Base-by-base conservation (phyloP, 768 basidiomycete genomes). In the Tulasnella sp. region DNA sequence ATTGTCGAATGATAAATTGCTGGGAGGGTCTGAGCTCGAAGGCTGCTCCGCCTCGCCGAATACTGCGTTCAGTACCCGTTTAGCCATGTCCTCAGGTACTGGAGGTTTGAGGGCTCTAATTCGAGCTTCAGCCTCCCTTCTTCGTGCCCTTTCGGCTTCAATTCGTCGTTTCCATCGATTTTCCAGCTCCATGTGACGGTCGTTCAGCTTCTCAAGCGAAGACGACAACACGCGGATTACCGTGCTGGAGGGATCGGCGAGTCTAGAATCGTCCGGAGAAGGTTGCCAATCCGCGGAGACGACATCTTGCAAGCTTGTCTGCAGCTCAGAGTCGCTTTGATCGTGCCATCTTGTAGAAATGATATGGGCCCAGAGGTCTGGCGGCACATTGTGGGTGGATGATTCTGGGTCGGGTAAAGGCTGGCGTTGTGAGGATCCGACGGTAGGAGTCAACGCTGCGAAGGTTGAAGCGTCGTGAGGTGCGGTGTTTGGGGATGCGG, bases 331-430 rank as follows among this genome's bases (percentile, higher is more conserved):
- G 83, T 95, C 92, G 2, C 92, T 90, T 81, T 89, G 90, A 32
- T 90, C 88, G 82, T 95, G 93, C 93, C 93, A 95, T 82, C 86
- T 88, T 11, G 90, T 91, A 2, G 87, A 85, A 23, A 94, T 86
- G 15, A 94, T 87, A 78, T 89, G 69, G 42, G 77, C 35, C 26
- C 42, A 70, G 10, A 77, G 26, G 5, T 40, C 69, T 5, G 69
- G 29, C 35, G 77, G 40, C 23, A 77, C 70, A 46, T 77, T 57
- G 15, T 42, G 48, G n/a, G 61, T 32, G 71, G 18, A 70, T 23
- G 26, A 57, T 71, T 67, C 40, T 16, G 42, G 35, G 77, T 23
- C 55, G n/a, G 61, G 67, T 13, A 77, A 20, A 48, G 71, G 71
- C 37, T 40, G 61, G 35, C 39, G 35, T 29, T 44, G 51, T 15